A percentile compares a stretch with the other conserved stretches of the same genome.
Evolutionary conservation across 2,329 filamentous ascomycete genomes (phyloP).

Genomic region (Tolypocladium pustulatum): DNA sequence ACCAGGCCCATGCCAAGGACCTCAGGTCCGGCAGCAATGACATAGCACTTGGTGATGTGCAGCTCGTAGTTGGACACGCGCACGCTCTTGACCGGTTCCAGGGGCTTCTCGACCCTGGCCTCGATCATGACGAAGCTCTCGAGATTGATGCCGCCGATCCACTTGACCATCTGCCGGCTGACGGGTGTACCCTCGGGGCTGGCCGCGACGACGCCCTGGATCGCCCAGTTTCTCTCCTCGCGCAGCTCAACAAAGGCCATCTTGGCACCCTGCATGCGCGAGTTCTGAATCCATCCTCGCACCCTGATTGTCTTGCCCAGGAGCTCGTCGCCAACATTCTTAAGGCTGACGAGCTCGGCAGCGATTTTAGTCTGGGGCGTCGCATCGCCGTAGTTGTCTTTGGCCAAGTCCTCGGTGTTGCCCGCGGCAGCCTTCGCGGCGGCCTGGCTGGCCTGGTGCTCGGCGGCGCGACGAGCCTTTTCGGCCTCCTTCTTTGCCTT

Average conservation of each 20-base stretch:
- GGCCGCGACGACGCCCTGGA: constrained; percentile 68
- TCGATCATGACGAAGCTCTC: constrained; percentile 80
- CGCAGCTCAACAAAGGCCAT: constrained; percentile 83
- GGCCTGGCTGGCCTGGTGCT: constrained; percentile 62
- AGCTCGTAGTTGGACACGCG: constrained; percentile 73
- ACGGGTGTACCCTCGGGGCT: constrained; percentile 57
- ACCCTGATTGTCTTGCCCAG: constrained; percentile 64
- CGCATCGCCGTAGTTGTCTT: constrained; percentile 70
- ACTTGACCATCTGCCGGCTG: constrained; percentile 91
- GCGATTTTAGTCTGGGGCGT: constrained; percentile 47
- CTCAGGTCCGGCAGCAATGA: constrained; percentile 55
- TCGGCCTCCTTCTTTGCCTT: constrained; percentile 84
- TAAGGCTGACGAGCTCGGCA: constrained; percentile 48
- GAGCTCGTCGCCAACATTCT: constrained; percentile 52
- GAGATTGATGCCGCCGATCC: constrained; percentile 60
- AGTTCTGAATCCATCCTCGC: constrained; percentile 77
- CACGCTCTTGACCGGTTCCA: constrained; percentile 81
- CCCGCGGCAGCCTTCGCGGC: constrained; percentile 56
- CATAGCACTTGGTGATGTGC: constrained; percentile 76
- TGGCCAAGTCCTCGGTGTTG: constrained; percentile 57
- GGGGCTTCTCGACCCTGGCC: constrained; percentile 68
- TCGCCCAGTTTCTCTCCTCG: constrained; percentile 61
- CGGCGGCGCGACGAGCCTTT: constrained; percentile 64
- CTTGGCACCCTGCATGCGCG: constrained; percentile 80
- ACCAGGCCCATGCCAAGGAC: constrained; percentile 48